Evolutionary conservation across 108 stramenopile genomes (phyloP), one percentile per base, ranked within the genome.

Genomic region (Parmales sp.): DNA sequence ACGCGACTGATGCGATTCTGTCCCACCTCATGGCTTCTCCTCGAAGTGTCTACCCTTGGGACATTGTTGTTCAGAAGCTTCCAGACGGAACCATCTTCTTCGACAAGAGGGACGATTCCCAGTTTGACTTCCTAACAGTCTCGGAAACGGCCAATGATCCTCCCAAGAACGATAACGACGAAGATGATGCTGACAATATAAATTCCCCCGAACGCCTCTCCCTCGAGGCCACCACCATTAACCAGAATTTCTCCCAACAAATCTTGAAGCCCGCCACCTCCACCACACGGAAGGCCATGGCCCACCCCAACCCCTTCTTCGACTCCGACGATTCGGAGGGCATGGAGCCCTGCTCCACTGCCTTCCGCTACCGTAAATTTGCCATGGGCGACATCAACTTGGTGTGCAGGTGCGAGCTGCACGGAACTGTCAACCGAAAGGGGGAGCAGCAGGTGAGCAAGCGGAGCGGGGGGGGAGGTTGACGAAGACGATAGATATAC

Each of bases 211-310:
- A 93, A 70, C 80, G 93, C 13, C 86, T 98, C 13, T 79, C 85
- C 39, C 68, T 95, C 26, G 98, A 98, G 71, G 96, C 96, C 8
- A 97, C 95, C 48, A 88, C 86, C 82, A 92, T 98, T 74, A 93
- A 96, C 71, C 95, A 98, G 71, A 97, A 95, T 74, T 98, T 97
- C 74, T 88, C 92, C 25, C 98, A 98, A 74, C 98, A 98, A 77
- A 89, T 93, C 26, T 74, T 98, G 54, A 82, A 89, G 43, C n/a
- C 69, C 41, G 69, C 64, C 45, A 82, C 83, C 69, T 67, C 81
- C 43, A 77, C 83, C 41, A 79, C 84, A 50, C 88, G 90, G 67
- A 71, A 69, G 36, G 72, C 75, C 38, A 80, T 92, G 74, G 85
- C 80, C 45, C 64, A 89, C 63, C 88, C 90, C n/a, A 93, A 96